Percentiles rank a stretch among this genome's conserved stretches.
Conservation (phyloP, 208 protist species). For the Leishmania tarentolae region DNA sequence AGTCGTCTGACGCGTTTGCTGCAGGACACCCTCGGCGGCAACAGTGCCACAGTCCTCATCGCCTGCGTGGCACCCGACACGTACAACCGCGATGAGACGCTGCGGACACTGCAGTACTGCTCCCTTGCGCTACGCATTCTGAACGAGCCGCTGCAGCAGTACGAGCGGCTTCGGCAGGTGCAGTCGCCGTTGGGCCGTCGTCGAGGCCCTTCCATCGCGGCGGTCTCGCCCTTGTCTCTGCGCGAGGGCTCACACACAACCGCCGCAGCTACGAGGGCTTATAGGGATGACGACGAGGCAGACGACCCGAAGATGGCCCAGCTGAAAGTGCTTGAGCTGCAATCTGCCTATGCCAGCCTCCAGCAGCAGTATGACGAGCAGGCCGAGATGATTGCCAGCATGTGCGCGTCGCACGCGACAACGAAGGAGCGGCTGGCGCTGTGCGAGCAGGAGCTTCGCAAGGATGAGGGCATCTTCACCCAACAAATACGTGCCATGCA, state of each 20-base stretch:
- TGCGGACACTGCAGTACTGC: conserved; percentile 93
- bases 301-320: neutral
- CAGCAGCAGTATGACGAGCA: conserved; percentile 35
- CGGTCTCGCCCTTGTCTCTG: conserved; percentile 8
- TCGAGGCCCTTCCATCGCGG: neutral
- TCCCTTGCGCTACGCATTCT: conserved; percentile 88
- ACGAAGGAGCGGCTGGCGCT: conserved; percentile 51
- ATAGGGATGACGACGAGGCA: conserved; percentile 1
- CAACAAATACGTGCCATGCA: conserved; percentile 66
- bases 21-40: conserved; percentile 89
- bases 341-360: conserved; percentile 15
- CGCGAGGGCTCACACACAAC: neutral
- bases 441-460: conserved; percentile 68
- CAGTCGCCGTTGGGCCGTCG: conserved; percentile 19
- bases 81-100: conserved; percentile 81
- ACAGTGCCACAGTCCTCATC: conserved; percentile 86
- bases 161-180: conserved; percentile 35
- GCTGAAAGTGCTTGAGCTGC: neutral
- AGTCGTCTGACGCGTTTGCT: conserved; percentile 92
- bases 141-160: conserved; percentile 71
- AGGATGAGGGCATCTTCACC: conserved; percentile 77
- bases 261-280: neutral
- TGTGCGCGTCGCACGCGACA: conserved; percentile 15
- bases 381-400: conserved; percentile 16
- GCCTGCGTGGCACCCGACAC: conserved; percentile 83